phyloP scores from a whole-genome alignment of 2,329 filamentous ascomycete genomes.

The Ceratocystis huliohia region DNA sequence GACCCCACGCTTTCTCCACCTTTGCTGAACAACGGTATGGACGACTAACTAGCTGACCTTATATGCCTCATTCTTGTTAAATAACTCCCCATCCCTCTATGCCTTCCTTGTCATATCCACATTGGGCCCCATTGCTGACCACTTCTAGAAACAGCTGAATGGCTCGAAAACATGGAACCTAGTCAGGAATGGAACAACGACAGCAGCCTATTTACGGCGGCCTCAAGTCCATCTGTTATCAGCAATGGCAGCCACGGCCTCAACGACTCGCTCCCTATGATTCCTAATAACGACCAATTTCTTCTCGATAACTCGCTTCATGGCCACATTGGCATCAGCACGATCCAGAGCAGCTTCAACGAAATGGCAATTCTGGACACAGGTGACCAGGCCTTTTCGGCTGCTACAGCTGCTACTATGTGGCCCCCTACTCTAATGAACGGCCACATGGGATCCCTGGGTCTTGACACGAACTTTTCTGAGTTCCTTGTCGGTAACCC shows the following conservation, averaged over 20 bases:
- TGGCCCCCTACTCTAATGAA: constrained; percentile 60
- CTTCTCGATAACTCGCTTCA: constrained; percentile 16
- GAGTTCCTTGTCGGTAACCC: constrained; percentile 21
- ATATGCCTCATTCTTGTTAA: constrained; percentile 39
- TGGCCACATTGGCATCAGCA: constrained; percentile 47
- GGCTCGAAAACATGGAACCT: constrained; percentile 15
- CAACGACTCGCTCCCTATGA: constrained; percentile 17
- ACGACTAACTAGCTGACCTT: constrained; percentile 73
- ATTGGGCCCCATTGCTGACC: constrained; percentile 14
- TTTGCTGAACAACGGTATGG: constrained; percentile 59
- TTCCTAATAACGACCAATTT: constrained; percentile 19
- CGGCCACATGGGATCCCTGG: constrained; percentile 12
- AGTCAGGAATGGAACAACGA: constrained; percentile 12
- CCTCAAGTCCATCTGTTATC: constrained; percentile 89
- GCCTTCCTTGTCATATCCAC: background rate
- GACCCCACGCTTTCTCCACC: constrained; percentile 45
- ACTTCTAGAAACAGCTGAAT: constrained; percentile 17
- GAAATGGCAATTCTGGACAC: constrained; percentile 43
- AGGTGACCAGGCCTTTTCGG: constrained; percentile 17
- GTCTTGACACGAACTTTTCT: constrained; percentile 19
- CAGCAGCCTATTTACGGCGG: constrained; percentile 45
- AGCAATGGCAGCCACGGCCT: constrained; percentile 80
- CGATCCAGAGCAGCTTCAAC: constrained; percentile 73
- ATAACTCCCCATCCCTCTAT: background rate
- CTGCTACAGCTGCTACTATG: constrained; percentile 37